Percentiles rank a stretch among this genome's conserved stretches.
phyloP scores from a whole-genome alignment of 2,329 filamentous ascomycete species.

The Microdochium bolleyi region DNA sequence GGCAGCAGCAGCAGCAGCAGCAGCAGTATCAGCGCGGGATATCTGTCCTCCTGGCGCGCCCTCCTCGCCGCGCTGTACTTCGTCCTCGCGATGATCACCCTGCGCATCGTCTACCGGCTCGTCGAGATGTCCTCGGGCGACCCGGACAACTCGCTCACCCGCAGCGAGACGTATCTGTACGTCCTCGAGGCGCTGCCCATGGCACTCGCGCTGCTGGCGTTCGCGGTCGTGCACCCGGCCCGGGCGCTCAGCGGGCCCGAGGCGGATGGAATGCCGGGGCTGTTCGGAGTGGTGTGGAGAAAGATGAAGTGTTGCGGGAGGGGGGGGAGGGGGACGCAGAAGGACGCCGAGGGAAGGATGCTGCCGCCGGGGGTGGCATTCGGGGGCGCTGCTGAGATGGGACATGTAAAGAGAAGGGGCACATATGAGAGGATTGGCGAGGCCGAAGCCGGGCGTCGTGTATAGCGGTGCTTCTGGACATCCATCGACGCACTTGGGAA shows the following conservation, averaged over 20 bases:
- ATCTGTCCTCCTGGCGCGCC: slow-evolving; percentile 9
- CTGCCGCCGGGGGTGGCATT: too few relatives aligned
- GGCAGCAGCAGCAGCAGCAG: background rate
- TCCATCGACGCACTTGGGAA: too few relatives aligned
- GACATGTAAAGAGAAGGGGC: too few relatives aligned
- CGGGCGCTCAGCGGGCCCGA: slow-evolving; percentile 7
- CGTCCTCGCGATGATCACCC: slow-evolving; percentile 24
- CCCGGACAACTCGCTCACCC: slow-evolving; percentile 15
- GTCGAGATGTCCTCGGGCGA: slow-evolving; percentile 38
- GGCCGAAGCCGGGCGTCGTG: too few relatives aligned
- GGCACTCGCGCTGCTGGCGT: slow-evolving; percentile 22
- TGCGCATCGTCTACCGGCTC: slow-evolving; percentile 47
- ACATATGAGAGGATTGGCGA: slow-evolving; percentile 15
- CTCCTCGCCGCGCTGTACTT: slow-evolving; percentile 23
- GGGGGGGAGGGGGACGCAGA: background rate
- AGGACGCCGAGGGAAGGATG: background rate
- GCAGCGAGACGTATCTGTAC: slow-evolving; percentile 20
- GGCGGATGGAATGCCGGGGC: slow-evolving; percentile 17
- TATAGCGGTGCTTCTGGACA: too few relatives aligned
- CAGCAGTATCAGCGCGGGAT: background rate
- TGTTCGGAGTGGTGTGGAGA: background rate
- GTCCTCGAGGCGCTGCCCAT: slow-evolving; percentile 29
- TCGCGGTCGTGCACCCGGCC: slow-evolving; percentile 28
- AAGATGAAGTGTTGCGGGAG: background rate
- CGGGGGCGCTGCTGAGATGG: too few relatives aligned